phyloP scores from a whole-genome alignment of 805 yeast genomes.

The Sungouiella blattae region DNA sequence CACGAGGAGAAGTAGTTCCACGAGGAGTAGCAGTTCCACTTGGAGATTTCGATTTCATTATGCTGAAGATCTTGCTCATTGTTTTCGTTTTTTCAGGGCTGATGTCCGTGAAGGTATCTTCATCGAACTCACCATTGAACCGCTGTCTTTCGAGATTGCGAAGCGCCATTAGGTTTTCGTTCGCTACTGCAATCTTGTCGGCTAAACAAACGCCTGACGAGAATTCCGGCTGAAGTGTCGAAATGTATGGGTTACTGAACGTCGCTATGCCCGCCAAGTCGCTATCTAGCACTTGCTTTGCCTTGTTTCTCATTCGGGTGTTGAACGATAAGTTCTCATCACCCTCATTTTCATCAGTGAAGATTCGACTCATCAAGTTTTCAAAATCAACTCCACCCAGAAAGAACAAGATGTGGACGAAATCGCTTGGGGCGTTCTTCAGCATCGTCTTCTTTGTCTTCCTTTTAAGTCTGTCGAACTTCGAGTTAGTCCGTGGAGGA shows the following conservation, averaged over 20 bases:
- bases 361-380: neutral
- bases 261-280: too few species aligned
- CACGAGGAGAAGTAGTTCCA: too few species aligned
- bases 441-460: conserved; percentile 3
- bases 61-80: neutral
- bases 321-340: too few species aligned
- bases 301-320: too few species aligned
- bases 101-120: neutral
- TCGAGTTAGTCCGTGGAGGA: conserved; percentile 2
- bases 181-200: conserved; percentile 12
- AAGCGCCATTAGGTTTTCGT: conserved; percentile 2
- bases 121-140: neutral
- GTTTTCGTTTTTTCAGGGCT: neutral
- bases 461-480: conserved; percentile 3
- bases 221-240: conserved; percentile 14
- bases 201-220: conserved; percentile 9
- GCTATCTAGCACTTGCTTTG: too few species aligned
- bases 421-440: conserved; percentile 4
- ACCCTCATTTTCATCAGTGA: too few species aligned
- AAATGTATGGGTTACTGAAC: too few species aligned
- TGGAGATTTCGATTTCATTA: neutral
- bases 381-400: conserved; percentile 43
- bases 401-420: conserved; percentile 62
- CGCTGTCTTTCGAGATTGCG: neutral
- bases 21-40: neutral